Evolutionary conservation across 2,329 filamentous ascomycete genomes (phyloP).

Genomic region (Aspergillus sp.): DNA sequence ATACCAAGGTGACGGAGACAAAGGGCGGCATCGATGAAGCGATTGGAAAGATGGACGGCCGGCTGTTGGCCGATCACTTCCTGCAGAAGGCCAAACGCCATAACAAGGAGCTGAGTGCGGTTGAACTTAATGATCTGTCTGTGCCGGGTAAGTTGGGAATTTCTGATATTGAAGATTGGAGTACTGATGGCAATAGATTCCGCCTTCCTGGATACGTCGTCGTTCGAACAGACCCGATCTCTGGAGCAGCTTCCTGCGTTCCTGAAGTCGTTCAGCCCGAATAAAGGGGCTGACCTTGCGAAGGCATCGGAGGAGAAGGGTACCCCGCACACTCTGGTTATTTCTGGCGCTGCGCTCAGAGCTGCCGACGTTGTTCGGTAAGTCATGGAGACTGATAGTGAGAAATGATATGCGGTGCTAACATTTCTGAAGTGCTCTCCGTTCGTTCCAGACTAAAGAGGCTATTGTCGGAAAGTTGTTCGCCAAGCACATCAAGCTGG

Average conservation of each 20-base stretch:
- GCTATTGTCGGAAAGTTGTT: conserved; percentile 86
- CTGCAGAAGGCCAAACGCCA: conserved; percentile 77
- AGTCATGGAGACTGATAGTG: conserved; percentile 11
- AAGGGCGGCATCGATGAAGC: conserved; percentile 77
- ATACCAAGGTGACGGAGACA: conserved; percentile 52
- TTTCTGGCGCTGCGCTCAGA: conserved; percentile 81
- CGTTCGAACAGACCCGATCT: conserved; percentile 67
- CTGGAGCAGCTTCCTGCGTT: conserved; percentile 77
- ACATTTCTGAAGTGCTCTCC: conserved; percentile 59
- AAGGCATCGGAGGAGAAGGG: conserved; percentile 69
- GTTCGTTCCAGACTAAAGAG: conserved; percentile 78
- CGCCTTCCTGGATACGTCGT: conserved; percentile 77
- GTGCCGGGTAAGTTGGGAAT: conserved; percentile 64
- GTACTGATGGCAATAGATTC: conserved; percentile 55
- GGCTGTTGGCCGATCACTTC: conserved; percentile 81
- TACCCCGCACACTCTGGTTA: conserved; percentile 80
- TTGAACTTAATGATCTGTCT: conserved; percentile 82
- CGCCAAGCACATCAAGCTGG: conserved; percentile 95
- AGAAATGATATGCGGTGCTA: neutral
- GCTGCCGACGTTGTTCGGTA: conserved; percentile 82
- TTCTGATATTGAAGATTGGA: neutral
- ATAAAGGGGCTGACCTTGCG: conserved; percentile 61
- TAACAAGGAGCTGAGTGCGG: conserved; percentile 74
- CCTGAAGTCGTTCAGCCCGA: conserved; percentile 62
- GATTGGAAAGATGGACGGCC: conserved; percentile 79